Evolutionary conservation across 331 rosid genomes (phyloP).

Genomic region (Saraca asoca): DNA sequence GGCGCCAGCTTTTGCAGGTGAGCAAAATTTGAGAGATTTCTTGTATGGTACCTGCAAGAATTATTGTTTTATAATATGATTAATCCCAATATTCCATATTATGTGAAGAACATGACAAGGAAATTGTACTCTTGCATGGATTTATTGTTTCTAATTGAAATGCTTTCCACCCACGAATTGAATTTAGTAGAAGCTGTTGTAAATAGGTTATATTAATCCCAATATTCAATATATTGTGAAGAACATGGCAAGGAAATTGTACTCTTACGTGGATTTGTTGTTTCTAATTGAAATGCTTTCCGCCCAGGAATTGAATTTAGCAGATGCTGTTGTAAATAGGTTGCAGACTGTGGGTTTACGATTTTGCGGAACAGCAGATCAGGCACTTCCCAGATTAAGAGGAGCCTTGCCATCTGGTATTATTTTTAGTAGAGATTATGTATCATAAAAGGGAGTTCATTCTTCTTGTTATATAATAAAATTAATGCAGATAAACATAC

Average conservation of each 20-base stretch:
- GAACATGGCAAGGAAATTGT: slow-evolving; percentile 2
- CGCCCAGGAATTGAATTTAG: slow-evolving; percentile 74
- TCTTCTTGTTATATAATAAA: slow-evolving; percentile 32
- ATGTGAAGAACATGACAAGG: slow-evolving; percentile 9
- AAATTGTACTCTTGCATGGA: slow-evolving; percentile 9
- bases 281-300: slow-evolving; percentile 23
- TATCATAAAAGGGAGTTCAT: slow-evolving; percentile 24
- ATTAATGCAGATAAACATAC: slow-evolving; percentile 69
- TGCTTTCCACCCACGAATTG: slow-evolving; percentile 60
- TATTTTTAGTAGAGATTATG: slow-evolving; percentile 23
- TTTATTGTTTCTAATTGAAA: slow-evolving; percentile 23
- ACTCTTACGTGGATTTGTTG: slow-evolving; percentile 18
- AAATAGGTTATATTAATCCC: too few species aligned
- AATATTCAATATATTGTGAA: slow-evolving; percentile 15
- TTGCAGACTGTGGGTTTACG: slow-evolving; percentile 87
- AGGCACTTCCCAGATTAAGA: slow-evolving; percentile 89
- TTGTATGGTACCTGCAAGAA: slow-evolving; percentile 16
- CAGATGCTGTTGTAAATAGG: slow-evolving; percentile 86
- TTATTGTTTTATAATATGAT: slow-evolving; percentile 16
- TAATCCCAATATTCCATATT: too few species aligned
- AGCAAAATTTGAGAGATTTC: slow-evolving; percentile 30
- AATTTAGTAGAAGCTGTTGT: slow-evolving; percentile 79
- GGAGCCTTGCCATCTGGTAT: slow-evolving; percentile 90
- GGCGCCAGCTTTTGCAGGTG: slow-evolving; percentile 97
- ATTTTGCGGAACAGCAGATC: slow-evolving; percentile 85